Percentiles rank a stretch among this genome's conserved stretches.
phyloP scores from a whole-genome alignment of 805 yeast genomes.

The Starmerella bombicola region DNA sequence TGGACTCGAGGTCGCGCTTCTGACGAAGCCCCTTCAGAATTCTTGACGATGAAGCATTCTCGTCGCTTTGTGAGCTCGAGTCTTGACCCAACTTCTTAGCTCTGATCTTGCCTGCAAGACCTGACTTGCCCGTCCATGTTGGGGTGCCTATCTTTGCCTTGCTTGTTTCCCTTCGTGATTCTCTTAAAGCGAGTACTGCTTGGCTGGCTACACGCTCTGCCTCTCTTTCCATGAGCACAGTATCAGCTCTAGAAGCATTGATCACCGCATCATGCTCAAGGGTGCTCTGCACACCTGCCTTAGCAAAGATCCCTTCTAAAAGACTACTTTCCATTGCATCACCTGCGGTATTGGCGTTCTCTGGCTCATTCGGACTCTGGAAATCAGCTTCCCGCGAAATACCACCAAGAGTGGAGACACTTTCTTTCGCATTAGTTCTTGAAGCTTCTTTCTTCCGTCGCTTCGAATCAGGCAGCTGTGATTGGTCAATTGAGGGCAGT shows the following conservation, averaged over 20 bases:
- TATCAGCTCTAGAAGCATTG: conserved; percentile 42
- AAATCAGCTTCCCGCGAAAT: conserved; percentile 26
- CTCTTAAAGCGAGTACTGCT: conserved; percentile 45
- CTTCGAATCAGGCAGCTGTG: conserved; percentile 15
- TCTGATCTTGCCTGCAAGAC: conserved; percentile 52
- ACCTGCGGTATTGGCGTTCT: conserved; percentile 31
- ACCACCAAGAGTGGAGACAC: conserved; percentile 21
- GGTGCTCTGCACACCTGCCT: conserved; percentile 59
- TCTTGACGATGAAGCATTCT: conserved; percentile 22
- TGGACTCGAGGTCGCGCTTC: conserved; percentile 31
- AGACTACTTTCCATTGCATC: conserved; percentile 32
- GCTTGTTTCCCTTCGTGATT: conserved; percentile 45
- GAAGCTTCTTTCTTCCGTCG: conserved; percentile 31
- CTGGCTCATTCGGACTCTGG: conserved; percentile 42
- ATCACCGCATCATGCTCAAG: conserved; percentile 69
- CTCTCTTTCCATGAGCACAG: conserved; percentile 46
- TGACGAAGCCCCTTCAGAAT: conserved; percentile 40
- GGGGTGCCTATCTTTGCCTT: conserved; percentile 58
- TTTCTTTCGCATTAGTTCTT: conserved; percentile 24
- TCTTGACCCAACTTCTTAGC: neutral
- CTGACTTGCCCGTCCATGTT: conserved; percentile 93
- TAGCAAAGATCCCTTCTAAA: conserved; percentile 63
- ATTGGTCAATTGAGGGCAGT: neutral
- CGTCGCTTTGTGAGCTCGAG: neutral
- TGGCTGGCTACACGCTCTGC: conserved; percentile 49